These are phyloP conservation scores for Kwoniella sp. DNA, from an alignment of 768 basidiomycete species.

Conservation along the genomic window DNA sequence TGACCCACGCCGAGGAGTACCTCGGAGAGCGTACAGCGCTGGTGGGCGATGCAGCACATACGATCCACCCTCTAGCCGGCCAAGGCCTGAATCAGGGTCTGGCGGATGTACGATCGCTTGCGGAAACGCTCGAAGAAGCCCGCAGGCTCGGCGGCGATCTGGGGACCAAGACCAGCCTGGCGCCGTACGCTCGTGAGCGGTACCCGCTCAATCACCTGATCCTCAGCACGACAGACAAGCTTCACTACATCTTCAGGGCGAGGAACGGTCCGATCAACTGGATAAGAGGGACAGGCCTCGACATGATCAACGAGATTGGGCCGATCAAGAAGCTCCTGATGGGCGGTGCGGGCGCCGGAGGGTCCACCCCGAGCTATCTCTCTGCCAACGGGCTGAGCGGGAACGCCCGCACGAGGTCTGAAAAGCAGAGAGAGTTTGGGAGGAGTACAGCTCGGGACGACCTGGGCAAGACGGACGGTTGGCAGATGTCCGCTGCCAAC, in stretches of 20 bases:
- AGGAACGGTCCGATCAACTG: slow-evolving; percentile 69
- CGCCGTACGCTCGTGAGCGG: slow-evolving; percentile 71
- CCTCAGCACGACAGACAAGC: slow-evolving; percentile 78
- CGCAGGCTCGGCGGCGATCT: slow-evolving; percentile 70
- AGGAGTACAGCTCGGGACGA: slow-evolving; percentile 13
- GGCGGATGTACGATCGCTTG: slow-evolving; percentile 71
- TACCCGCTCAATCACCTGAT: slow-evolving; percentile 83
- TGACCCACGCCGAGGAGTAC: slow-evolving; percentile 81
- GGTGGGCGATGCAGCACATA: slow-evolving; percentile 94
- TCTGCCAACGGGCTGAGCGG: not conserved
- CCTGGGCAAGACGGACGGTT: slow-evolving; percentile 17
- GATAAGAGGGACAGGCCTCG: slow-evolving; percentile 80
- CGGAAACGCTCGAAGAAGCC: slow-evolving; percentile 61
- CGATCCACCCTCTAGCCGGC: slow-evolving; percentile 88
- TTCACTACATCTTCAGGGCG: slow-evolving; percentile 78
- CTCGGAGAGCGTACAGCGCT: slow-evolving; percentile 77
- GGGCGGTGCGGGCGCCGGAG: slow-evolving; percentile 64
- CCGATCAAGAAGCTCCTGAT: slow-evolving; percentile 77
- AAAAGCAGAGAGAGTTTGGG: slow-evolving; percentile 19
- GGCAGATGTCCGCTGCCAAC: slow-evolving; percentile 30
- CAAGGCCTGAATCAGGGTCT: slow-evolving; percentile 95
- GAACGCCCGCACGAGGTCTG: not conserved
- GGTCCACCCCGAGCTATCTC: not conserved
- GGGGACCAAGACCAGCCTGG: slow-evolving; percentile 70
- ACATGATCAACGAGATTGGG: slow-evolving; percentile 84